phyloP scores from a whole-genome alignment of 805 yeast species.

The Metschnikowia gelsemii region DNA sequence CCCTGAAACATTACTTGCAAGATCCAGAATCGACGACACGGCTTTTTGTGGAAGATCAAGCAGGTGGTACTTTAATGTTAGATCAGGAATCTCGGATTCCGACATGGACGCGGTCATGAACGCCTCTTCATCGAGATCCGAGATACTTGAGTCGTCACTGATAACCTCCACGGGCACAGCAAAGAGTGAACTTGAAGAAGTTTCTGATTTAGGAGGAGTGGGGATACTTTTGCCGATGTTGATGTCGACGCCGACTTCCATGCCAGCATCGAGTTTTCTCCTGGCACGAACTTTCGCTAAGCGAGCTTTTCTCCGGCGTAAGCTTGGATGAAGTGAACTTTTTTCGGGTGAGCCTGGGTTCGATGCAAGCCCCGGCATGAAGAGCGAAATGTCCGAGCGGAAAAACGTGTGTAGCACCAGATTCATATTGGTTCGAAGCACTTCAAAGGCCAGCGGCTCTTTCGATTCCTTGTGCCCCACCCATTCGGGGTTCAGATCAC shows the following conservation, averaged over 20 bases:
- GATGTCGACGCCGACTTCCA: no score
- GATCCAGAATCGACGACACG: constrained; percentile 16
- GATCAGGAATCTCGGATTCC: constrained; percentile 3
- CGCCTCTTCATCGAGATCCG: constrained; percentile 26
- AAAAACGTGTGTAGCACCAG: constrained; percentile 1
- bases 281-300: no score
- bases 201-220: no score
- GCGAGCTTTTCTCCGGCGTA: constrained; percentile 20
- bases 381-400: not conserved
- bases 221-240: no score
- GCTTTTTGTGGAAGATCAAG: constrained; percentile 1
- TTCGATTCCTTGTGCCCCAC: not conserved
- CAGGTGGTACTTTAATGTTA: not conserved
- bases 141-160: no score
- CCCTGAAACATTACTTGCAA: constrained; percentile 18
- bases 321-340: not conserved
- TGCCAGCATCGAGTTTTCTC: no score
- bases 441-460: not conserved
- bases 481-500: not conserved
- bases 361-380: not conserved
- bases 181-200: no score
- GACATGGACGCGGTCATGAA: constrained; percentile 4
- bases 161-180: no score
- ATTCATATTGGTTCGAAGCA: not conserved
- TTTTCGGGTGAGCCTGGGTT: not conserved